Conservation (phyloP, 768 basidiomycete genomes). For the Aureoboletus auriporus region DNA sequence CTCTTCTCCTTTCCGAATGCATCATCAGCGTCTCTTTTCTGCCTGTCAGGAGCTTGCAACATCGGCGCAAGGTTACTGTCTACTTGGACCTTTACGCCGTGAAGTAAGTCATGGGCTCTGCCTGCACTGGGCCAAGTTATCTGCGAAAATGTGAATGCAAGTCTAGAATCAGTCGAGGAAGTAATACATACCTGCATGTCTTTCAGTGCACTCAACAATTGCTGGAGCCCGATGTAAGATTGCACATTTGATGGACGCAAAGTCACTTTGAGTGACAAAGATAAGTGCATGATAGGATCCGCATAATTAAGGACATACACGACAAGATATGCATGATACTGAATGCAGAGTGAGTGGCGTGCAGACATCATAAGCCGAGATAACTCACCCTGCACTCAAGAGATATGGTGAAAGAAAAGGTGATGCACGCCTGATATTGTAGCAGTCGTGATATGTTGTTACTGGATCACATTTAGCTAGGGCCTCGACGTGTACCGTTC, state of each 20-base stretch:
- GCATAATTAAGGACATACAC: slow-evolving; percentile 37
- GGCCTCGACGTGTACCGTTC: neutral
- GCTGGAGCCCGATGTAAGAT: slow-evolving; percentile 60
- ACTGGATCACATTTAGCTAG: slow-evolving; percentile 31
- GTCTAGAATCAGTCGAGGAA: neutral
- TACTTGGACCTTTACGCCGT: slow-evolving; percentile 59
- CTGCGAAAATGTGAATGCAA: slow-evolving; percentile 31
- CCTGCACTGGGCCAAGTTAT: slow-evolving; percentile 68
- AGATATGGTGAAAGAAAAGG: slow-evolving; percentile 69
- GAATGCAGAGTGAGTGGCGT: slow-evolving; percentile 5
- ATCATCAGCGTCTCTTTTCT: slow-evolving; percentile 57
- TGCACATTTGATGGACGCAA: slow-evolving; percentile 69
- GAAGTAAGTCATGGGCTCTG: slow-evolving; percentile 61
- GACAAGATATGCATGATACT: slow-evolving; percentile 82
- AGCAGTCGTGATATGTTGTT: slow-evolving; percentile 55
- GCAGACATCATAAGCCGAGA: neutral
- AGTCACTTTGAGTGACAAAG: slow-evolving; percentile 45
- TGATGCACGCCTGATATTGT: slow-evolving; percentile 55
- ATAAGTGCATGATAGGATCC: slow-evolving; percentile 4
- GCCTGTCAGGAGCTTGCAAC: slow-evolving; percentile 39
- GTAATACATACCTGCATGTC: slow-evolving; percentile 56
- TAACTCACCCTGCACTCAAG: slow-evolving; percentile 64
- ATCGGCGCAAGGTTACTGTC: slow-evolving; percentile 36
- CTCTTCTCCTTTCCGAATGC: slow-evolving; percentile 58
- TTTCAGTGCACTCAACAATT: slow-evolving; percentile 58